phyloP scores from a whole-genome alignment of 441 rosid species.

The Corymbia citriodora region DNA sequence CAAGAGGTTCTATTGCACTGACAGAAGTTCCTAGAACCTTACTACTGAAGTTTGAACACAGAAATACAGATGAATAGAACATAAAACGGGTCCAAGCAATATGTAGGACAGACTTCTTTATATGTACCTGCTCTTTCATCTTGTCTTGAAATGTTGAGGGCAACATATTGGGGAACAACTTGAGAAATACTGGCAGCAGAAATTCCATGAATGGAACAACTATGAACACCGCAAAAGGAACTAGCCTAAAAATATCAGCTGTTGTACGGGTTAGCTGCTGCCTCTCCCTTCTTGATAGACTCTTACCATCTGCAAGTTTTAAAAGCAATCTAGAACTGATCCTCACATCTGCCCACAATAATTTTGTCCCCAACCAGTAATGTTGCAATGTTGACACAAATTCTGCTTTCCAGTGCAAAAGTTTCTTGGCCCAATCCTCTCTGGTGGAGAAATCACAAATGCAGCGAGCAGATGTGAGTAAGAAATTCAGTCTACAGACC shows the following conservation, averaged over 20 bases:
- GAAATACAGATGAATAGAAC: not conserved
- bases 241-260: slow-evolving; percentile 90
- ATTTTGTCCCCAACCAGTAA: slow-evolving; percentile 56
- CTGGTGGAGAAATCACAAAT: slow-evolving; percentile 23
- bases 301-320: slow-evolving; percentile 81
- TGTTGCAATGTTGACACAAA: slow-evolving; percentile 52
- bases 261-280: slow-evolving; percentile 86
- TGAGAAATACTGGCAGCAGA: slow-evolving; percentile 64
- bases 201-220: slow-evolving; percentile 94
- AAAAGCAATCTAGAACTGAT: slow-evolving; percentile 63
- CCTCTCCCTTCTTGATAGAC: slow-evolving; percentile 83
- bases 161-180: slow-evolving; percentile 60
- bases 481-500: not conserved
- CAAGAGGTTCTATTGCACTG: not conserved
- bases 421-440: slow-evolving; percentile 55
- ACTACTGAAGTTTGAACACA: not conserved
- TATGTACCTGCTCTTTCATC: slow-evolving; percentile 57
- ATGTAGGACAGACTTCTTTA: not conserved
- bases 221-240: slow-evolving; percentile 88
- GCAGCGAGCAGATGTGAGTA: not conserved
- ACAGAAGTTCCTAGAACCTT: not conserved
- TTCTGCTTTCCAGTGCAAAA: slow-evolving; percentile 50
- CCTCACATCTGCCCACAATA: slow-evolving; percentile 59
- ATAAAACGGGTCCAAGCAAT: not conserved
- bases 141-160: slow-evolving; percentile 72